Percentiles rank a stretch among this genome's conserved stretches.
These are phyloP conservation scores for Xylariaceae sp. DNA, from an alignment of 2,329 filamentous ascomycete genomes.

Conservation along the genomic window DNA sequence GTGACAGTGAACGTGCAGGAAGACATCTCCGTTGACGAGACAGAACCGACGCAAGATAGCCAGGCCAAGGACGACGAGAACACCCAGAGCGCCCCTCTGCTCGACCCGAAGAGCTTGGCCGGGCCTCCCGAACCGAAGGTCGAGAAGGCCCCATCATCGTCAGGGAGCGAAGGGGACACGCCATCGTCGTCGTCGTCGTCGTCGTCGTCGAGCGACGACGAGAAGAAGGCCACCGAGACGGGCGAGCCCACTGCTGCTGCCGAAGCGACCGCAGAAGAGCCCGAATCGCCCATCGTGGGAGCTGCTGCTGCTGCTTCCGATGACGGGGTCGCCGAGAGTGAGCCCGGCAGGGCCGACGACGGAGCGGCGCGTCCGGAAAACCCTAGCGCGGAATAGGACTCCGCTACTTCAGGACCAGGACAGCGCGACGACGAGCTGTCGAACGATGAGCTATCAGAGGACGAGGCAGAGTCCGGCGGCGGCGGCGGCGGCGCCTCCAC, in stretches of 20 bases:
- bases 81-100: conserved; percentile 11
- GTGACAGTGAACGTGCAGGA: conserved; percentile 15
- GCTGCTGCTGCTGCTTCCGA: conserved; percentile 2
- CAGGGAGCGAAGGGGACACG: no score
- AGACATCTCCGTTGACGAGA: conserved; percentile 10
- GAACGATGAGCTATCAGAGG: conserved; percentile 16
- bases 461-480: no score
- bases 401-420: conserved; percentile 15
- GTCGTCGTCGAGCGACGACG: conserved; percentile 17
- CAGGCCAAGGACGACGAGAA: conserved; percentile 14
- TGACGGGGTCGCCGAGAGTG: conserved; percentile 5
- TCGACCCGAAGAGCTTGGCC: not conserved
- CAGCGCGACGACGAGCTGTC: conserved; percentile 15
- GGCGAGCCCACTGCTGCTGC: not conserved
- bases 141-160: not conserved
- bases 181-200: no score
- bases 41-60: conserved; percentile 10
- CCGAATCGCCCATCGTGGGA: not conserved
- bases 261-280: not conserved
- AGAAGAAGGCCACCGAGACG: conserved; percentile 3
- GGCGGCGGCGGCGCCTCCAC: no score
- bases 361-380: conserved; percentile 7
- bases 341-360: conserved; percentile 5
- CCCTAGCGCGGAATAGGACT: conserved; percentile 17
- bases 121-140: not conserved